Base-by-base conservation (phyloP, 108 stramenopile species). In the Mediolabrus comicus region DNA sequence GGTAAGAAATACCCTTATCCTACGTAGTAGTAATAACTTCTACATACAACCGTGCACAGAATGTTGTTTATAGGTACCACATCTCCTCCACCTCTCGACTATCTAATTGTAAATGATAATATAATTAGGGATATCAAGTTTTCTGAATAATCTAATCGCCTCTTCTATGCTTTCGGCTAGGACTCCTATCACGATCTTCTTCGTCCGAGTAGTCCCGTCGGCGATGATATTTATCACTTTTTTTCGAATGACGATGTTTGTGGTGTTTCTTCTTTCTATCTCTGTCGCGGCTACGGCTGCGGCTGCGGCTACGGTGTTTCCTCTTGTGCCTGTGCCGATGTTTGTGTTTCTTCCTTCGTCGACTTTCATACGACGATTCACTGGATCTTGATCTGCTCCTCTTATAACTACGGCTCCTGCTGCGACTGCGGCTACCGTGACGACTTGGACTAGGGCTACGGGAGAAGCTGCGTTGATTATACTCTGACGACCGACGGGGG, bases 231-330 rank as follows among this genome's bases (percentile, higher is more conserved):
- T 57, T 61, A 16, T 61, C 60, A 58, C 34, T 26, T 62, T 61
- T 70, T 46, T 38, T 46, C 7, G 43, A 46, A 11, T 59, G 56
- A 7, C 31, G 26, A 33, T 67, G 36, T 14, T 75, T 67, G 27
- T 41, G 67, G 34, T 72, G 74, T 16, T 76, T 57, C 33, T 76
- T 65, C 46, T 62, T 65, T 14, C 53, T 55, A 25, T 41, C 72
- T 71, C 54, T 75, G 32, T 75, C 74, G 30, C 67, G 52, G 22
- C 46, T 57, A 29, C 22, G 25, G 67, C 67, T 72, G 54, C 71
- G 34, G 33, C 78, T 78, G 41, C 77, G 58, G 6, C 63, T 67
- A 26, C 55, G 57, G 1, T 67, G 65, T 11, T 58, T 30, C 3
- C 34, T 16, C 10, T 58, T 36, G 2, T 68, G 25, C 28, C 74